Evolutionary conservation across 2,329 filamentous ascomycete species (phyloP).

Genomic region (Pleurostoma richardsiae): DNA sequence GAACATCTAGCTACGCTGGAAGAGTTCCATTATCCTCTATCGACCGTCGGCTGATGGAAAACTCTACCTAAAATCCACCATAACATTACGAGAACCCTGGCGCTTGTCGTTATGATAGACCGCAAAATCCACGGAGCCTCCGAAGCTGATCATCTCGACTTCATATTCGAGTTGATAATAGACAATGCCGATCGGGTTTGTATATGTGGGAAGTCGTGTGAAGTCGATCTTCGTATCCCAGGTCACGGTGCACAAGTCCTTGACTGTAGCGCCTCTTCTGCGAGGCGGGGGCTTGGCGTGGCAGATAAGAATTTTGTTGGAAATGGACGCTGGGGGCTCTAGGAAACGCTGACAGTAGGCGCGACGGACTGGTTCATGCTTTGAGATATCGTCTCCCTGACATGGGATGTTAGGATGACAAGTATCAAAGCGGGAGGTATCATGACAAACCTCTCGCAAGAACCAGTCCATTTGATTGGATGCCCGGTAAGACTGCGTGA

Average conservation of each 20-base stretch:
- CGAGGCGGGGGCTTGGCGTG: neutral
- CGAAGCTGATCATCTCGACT: constrained; percentile 9
- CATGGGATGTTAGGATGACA: neutral
- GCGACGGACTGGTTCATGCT: neutral
- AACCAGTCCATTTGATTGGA: constrained; percentile 12
- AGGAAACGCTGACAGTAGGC: neutral
- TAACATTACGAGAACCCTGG: constrained; percentile 8
- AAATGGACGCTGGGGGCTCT: neutral
- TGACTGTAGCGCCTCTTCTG: constrained; percentile 2
- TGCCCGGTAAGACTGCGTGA: neutral
- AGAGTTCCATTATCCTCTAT: too few species aligned
- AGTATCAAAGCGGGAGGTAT: too few species aligned
- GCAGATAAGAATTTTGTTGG: constrained; percentile 1
- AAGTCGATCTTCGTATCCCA: constrained; percentile 9
- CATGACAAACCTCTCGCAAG: constrained; percentile 4
- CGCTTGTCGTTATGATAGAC: constrained; percentile 9
- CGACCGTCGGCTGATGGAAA: too few species aligned
- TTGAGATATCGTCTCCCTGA: constrained; percentile 2
- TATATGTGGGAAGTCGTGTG: neutral
- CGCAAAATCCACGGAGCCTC: constrained; percentile 6
- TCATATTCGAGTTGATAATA: constrained; percentile 5
- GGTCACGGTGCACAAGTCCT: constrained; percentile 1
- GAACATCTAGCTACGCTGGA: too few species aligned
- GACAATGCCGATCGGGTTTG: neutral
- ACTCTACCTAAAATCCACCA: constrained; percentile 3